These are phyloP conservation scores for Ophioceras dolichostomum DNA, from an alignment of 2,329 filamentous ascomycete species.

Conservation along the genomic window DNA sequence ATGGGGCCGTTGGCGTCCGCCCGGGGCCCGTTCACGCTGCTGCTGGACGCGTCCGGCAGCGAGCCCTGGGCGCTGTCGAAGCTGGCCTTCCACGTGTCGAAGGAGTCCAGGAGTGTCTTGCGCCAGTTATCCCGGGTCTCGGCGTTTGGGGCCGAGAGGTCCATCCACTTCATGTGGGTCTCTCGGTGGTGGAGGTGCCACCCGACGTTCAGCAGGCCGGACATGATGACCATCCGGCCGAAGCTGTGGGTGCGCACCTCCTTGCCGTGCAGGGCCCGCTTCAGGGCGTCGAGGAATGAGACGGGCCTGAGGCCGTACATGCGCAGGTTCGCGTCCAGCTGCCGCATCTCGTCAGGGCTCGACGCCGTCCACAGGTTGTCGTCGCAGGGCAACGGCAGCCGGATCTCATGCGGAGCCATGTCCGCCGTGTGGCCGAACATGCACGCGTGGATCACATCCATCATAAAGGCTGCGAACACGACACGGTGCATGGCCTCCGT, in stretches of 20 bases:
- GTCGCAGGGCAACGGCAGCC: constrained; percentile 75
- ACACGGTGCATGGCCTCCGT: constrained; percentile 78
- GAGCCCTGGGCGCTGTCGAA: constrained; percentile 58
- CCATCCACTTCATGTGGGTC: constrained; percentile 71
- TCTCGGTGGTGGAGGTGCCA: constrained; percentile 88
- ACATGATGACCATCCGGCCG: constrained; percentile 82
- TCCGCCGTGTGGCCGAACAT: constrained; percentile 88
- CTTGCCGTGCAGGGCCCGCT: constrained; percentile 70
- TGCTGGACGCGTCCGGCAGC: constrained; percentile 13
- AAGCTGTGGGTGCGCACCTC: constrained; percentile 78
- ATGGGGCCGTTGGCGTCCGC: constrained; percentile 50
- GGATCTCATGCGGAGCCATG: constrained; percentile 85
- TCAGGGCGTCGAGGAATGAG: constrained; percentile 74
- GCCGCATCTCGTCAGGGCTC: constrained; percentile 63
- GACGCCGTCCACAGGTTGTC: constrained; percentile 77
- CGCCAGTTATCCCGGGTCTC: constrained; percentile 64
- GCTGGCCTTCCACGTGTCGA: constrained; percentile 77
- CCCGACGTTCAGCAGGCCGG: constrained; percentile 75
- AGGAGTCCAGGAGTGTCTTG: constrained; percentile 61
- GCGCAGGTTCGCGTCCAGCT: constrained; percentile 63
- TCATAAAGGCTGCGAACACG: constrained; percentile 80
- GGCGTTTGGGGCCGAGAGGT: constrained; percentile 48
- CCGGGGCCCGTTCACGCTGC: constrained; percentile 29
- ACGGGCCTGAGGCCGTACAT: constrained; percentile 69
- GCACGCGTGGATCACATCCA: constrained; percentile 79